phyloP scores from a whole-genome alignment of 2,329 filamentous ascomycete species.

The Arthrobotrys sinensis region DNA sequence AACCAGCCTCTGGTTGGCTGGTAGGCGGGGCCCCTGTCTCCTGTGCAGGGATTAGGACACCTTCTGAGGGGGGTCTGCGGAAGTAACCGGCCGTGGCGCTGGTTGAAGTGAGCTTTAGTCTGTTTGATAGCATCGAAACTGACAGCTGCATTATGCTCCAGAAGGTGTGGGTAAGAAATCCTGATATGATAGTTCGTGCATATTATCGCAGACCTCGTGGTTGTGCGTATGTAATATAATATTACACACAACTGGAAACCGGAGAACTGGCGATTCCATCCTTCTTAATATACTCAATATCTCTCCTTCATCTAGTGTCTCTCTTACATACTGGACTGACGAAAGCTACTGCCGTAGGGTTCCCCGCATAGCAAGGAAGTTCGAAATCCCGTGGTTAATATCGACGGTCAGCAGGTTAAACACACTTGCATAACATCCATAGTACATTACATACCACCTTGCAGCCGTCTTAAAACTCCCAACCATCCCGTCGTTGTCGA shows the following conservation, averaged over 20 bases:
- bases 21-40: conserved; percentile 23
- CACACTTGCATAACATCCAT: conserved; percentile 33
- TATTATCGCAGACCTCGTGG: conserved; percentile 39
- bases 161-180: conserved; percentile 45
- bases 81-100: conserved; percentile 59
- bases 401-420: conserved; percentile 60
- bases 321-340: conserved; percentile 13
- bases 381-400: conserved; percentile 61
- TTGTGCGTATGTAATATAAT: conserved; percentile 36
- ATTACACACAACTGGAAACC: conserved; percentile 23
- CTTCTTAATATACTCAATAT: conserved; percentile 58
- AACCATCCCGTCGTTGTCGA: conserved; percentile 58
- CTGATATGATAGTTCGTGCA: conserved; percentile 29
- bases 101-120: conserved; percentile 37
- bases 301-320: conserved; percentile 25
- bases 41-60: conserved; percentile 31
- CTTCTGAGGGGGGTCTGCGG: conserved; percentile 40
- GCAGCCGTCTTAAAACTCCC: conserved; percentile 60
- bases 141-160: conserved; percentile 32
- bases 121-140: conserved; percentile 54
- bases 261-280: conserved; percentile 44
- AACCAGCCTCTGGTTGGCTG: conserved; percentile 57
- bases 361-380: conserved; percentile 56
- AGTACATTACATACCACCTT: conserved; percentile 51
- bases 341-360: conserved; percentile 46